Evolutionary conservation across 306 rosid genomes (phyloP).

Genomic region (Vigna hirtella): DNA sequence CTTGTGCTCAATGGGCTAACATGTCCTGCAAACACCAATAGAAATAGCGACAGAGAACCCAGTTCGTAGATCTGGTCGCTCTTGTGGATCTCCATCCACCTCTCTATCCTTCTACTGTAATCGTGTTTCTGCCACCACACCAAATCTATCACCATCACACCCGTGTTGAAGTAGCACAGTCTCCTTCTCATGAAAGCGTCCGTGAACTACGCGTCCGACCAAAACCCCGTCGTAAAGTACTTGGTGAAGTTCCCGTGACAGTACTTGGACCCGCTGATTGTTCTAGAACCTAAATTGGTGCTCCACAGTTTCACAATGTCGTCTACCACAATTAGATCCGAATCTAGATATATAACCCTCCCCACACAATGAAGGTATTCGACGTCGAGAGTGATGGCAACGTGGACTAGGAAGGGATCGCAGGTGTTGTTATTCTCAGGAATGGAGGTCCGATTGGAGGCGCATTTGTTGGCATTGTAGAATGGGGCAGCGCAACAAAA

Average conservation of each 20-base stretch:
- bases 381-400: constrained; percentile 41
- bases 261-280: constrained; percentile 76
- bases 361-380: constrained; percentile 67
- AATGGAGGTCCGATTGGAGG: constrained; percentile 1
- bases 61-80: constrained; percentile 68
- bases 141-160: constrained; percentile 79
- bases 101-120: constrained; percentile 59
- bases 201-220: constrained; percentile 48
- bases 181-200: constrained; percentile 50
- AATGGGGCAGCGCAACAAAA: constrained; percentile 54
- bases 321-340: constrained; percentile 72
- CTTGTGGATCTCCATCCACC: constrained; percentile 80
- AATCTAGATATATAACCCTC: constrained; percentile 65
- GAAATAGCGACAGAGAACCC: constrained; percentile 70
- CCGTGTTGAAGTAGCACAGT: constrained; percentile 71
- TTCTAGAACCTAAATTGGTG: constrained; percentile 51
- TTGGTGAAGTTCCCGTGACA: constrained; percentile 75
- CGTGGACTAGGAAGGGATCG: constrained; percentile 58
- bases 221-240: constrained; percentile 64
- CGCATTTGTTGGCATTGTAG: constrained; percentile 63
- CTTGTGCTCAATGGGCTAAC: constrained; percentile 76
- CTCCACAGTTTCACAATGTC: constrained; percentile 65
- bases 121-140: constrained; percentile 55
- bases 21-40: constrained; percentile 68
- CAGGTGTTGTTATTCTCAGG: constrained; percentile 35